Evolutionary conservation across 139 green algal genomes (phyloP).

Genomic region (Chlamydomonas eustigma): DNA sequence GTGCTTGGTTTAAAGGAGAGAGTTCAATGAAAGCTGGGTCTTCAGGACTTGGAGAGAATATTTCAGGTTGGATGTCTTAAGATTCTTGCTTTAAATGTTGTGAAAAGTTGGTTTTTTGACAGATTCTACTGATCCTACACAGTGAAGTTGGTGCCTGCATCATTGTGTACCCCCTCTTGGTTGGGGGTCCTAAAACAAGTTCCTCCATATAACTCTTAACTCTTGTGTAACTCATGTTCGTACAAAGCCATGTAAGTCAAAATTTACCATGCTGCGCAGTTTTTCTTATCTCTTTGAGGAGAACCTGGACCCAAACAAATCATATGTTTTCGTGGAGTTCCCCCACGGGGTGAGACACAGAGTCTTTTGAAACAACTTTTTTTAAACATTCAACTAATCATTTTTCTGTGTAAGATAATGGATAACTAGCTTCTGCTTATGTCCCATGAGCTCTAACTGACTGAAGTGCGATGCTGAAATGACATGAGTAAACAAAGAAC

Average conservation of each 20-base stretch:
- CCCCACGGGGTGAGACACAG: neutral
- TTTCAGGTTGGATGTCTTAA: conserved; percentile 23
- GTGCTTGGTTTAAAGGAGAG: conserved; percentile 24
- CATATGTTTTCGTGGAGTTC: conserved; percentile 31
- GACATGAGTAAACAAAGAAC: too few relatives aligned
- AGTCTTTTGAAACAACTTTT: neutral
- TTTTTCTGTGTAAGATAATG: neutral
- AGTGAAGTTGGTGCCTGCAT: neutral
- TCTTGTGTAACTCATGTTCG: neutral
- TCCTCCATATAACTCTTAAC: neutral
- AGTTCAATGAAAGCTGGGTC: conserved; percentile 28
- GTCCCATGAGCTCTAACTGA: neutral
- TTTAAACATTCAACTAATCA: neutral
- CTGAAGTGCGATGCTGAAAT: too few relatives aligned
- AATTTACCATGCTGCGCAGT: neutral
- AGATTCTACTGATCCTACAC: neutral
- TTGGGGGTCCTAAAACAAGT: neutral
- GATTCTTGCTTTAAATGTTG: neutral
- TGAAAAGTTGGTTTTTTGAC: neutral
- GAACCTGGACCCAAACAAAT: conserved; percentile 35
- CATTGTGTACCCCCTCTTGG: neutral
- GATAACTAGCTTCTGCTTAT: neutral
- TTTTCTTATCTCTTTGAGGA: conserved; percentile 31
- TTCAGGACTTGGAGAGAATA: conserved; percentile 44
- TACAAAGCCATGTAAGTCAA: neutral